A percentile compares a stretch with the other conserved stretches of the same genome.
Conservation (phyloP, 257 asterid species). For the Solanum virginianum region DNA sequence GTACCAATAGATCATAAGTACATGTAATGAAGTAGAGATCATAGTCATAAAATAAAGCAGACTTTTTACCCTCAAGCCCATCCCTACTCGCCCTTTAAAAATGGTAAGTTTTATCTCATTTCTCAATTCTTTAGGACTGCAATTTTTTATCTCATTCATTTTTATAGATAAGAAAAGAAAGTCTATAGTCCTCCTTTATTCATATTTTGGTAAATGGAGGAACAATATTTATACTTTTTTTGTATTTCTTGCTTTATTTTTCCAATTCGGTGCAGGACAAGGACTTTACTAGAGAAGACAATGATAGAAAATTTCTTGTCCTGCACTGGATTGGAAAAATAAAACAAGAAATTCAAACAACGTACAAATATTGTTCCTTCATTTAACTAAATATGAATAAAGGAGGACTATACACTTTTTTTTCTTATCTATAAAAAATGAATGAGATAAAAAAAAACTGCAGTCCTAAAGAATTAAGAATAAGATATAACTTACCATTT, state of each 20-base stretch:
- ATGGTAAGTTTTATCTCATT: not conserved
- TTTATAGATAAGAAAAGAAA: no score
- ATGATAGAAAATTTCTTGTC: not conserved
- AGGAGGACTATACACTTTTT: not conserved
- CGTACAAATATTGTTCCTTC: not conserved
- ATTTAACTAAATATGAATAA: not conserved
- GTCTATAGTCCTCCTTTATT: not conserved
- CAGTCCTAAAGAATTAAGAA: not conserved
- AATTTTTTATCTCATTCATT: not conserved
- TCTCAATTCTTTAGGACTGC: not conserved
- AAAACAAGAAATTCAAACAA: not conserved
- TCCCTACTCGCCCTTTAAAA: no score
- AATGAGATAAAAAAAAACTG: not conserved
- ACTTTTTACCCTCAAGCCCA: no score
- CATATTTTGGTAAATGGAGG: not conserved
- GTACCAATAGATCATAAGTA: no score
- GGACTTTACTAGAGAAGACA: slow-evolving; percentile 1
- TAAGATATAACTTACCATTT: not conserved
- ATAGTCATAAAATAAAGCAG: no score
- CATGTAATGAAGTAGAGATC: no score
- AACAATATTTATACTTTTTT: not conserved
- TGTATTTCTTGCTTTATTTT: not conserved
- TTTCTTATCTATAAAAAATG: no score
- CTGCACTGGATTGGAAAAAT: not conserved
- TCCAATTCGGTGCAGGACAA: slow-evolving; percentile 4